Evolutionary conservation across 805 yeast species (phyloP).

Genomic region (Citeromyces matritensis): DNA sequence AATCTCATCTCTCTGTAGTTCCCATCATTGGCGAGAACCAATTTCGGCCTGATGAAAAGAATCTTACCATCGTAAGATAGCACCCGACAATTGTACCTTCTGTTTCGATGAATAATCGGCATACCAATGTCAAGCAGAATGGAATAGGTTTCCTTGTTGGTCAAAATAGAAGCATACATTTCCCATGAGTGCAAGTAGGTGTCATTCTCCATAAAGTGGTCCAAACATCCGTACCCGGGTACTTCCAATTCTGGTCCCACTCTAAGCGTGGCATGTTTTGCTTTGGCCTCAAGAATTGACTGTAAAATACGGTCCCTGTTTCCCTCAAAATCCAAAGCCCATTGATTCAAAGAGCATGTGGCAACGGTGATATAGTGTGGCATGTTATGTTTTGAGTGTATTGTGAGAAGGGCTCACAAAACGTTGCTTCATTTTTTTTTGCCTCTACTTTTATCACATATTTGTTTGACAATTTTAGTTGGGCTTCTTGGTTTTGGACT

Average conservation of each 20-base stretch:
- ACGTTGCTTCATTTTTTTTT: background rate
- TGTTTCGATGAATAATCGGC: constrained; percentile 81
- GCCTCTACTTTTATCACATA: too few relatives aligned
- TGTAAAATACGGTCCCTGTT: constrained; percentile 82
- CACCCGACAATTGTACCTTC: constrained; percentile 84
- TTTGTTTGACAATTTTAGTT: too few relatives aligned
- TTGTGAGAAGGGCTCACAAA: background rate
- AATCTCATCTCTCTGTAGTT: constrained; percentile 96
- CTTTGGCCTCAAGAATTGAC: constrained; percentile 67
- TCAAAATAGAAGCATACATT: constrained; percentile 66
- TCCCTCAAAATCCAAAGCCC: constrained; percentile 98
- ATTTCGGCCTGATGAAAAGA: constrained; percentile 78
- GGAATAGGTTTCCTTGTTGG: constrained; percentile 53
- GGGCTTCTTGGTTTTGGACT: too few relatives aligned
- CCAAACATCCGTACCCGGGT: constrained; percentile 89
- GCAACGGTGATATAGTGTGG: constrained; percentile 81
- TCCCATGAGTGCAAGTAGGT: constrained; percentile 89
- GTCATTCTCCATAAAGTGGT: constrained; percentile 88
- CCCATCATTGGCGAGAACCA: constrained; percentile 93
- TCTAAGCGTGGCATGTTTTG: constrained; percentile 60
- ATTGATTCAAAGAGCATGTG: constrained; percentile 91
- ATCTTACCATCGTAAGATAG: constrained; percentile 69
- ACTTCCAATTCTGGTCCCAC: constrained; percentile 97
- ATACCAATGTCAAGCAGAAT: constrained; percentile 85
- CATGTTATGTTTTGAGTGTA: constrained; percentile 24